Conservation (phyloP, 441 rosid species). For the Hypseocharis bilobata region DNA sequence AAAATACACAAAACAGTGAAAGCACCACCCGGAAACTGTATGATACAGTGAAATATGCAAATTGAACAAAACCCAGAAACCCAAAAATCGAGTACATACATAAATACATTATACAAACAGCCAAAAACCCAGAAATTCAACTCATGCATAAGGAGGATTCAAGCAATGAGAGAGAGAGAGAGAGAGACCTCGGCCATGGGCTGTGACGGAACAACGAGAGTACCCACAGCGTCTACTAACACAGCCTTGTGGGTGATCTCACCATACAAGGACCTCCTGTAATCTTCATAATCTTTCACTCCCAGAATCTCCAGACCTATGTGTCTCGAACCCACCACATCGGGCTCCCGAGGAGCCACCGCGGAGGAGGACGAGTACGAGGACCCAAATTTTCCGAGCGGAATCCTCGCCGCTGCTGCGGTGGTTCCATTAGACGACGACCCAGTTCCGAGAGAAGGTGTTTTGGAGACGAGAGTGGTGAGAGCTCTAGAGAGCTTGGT, state of each 20-base stretch:
- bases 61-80: not conserved
- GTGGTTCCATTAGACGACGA: constrained; percentile 4
- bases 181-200: constrained; percentile 76
- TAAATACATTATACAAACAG: not conserved
- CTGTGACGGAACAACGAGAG: constrained; percentile 79
- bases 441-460: constrained; percentile 7
- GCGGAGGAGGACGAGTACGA: constrained; percentile 30
- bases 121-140: not conserved
- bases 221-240: constrained; percentile 85
- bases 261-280: constrained; percentile 68
- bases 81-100: not conserved
- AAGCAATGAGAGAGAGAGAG: not conserved
- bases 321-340: constrained; percentile 27
- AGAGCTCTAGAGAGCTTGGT: constrained; percentile 25
- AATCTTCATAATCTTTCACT: constrained; percentile 67
- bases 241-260: constrained; percentile 73
- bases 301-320: constrained; percentile 35
- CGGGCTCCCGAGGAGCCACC: constrained; percentile 22
- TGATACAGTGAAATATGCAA: no score
- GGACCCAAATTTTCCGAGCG: not conserved
- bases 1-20: no score
- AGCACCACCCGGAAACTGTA: no score
- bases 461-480: constrained; percentile 16
- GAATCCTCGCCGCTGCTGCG: not conserved
- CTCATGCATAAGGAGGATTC: not conserved